Evolutionary conservation across 2,329 filamentous ascomycete species (phyloP).

Genomic region (Scorias spongiosa): DNA sequence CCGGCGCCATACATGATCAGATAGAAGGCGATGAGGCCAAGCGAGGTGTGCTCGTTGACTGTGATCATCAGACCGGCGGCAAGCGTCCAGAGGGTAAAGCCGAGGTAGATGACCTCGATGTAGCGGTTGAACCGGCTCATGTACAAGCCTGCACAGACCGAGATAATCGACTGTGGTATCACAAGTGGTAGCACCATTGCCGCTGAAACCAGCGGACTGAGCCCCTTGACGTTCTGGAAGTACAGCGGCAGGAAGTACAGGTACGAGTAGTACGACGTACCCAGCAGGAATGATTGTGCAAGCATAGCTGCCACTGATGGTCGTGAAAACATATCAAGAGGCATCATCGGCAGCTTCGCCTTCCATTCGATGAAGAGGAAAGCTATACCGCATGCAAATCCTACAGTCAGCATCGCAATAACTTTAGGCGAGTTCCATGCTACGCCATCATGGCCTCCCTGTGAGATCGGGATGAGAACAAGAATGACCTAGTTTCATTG

Average conservation of each 20-base stretch:
- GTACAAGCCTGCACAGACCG: constrained; percentile 39
- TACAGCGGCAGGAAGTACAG: constrained; percentile 49
- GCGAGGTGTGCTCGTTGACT: constrained; percentile 30
- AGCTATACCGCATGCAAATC: constrained; percentile 28
- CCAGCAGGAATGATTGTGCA: constrained; percentile 44
- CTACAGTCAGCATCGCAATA: constrained; percentile 42
- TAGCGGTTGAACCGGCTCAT: constrained; percentile 43
- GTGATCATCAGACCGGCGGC: constrained; percentile 39
- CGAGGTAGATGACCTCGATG: constrained; percentile 41
- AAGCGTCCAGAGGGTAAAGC: constrained; percentile 33
- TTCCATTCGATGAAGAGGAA: constrained; percentile 44
- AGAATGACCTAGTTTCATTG: constrained; percentile 31
- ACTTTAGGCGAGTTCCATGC: constrained; percentile 41
- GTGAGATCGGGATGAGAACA: constrained; percentile 48
- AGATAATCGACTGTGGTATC: constrained; percentile 30
- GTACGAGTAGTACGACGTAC: constrained; percentile 42
- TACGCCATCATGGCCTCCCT: constrained; percentile 32
- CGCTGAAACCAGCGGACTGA: constrained; percentile 34
- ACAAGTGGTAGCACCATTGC: constrained; percentile 37
- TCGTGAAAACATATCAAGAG: constrained; percentile 40
- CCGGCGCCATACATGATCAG: constrained; percentile 38
- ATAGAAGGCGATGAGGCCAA: constrained; percentile 35
- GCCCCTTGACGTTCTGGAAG: constrained; percentile 41
- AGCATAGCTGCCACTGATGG: constrained; percentile 40
- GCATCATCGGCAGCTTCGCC: constrained; percentile 43